These are phyloP conservation scores for Fusarium incarnatum DNA, from an alignment of 2,329 filamentous ascomycete genomes.

Conservation along the genomic window DNA sequence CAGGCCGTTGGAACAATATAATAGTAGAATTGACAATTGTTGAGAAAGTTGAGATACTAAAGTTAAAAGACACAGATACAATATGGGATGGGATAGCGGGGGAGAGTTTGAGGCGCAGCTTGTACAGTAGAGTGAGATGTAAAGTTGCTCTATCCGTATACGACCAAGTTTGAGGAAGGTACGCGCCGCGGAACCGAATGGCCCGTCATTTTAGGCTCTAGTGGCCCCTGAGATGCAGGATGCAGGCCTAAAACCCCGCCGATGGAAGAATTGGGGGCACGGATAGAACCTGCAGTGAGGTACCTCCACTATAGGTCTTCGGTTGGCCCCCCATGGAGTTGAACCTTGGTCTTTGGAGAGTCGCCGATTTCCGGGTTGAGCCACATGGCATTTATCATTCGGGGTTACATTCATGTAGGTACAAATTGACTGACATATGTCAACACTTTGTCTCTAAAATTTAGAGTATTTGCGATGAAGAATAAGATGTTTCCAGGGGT, in stretches of 20 bases:
- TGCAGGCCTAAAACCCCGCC: conserved; percentile 43
- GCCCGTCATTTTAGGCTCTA: conserved; percentile 39
- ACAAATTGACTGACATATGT: conserved; percentile 10
- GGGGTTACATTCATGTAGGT: conserved; percentile 27
- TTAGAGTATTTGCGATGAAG: too few species aligned
- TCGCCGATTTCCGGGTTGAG: conserved; percentile 33
- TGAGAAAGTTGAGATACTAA: conserved; percentile 27
- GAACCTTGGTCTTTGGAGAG: background rate
- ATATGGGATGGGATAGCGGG: conserved; percentile 24
- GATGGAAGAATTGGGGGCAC: conserved; percentile 28
- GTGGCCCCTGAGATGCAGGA: conserved; percentile 33
- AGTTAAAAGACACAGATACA: background rate
- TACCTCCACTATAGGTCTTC: background rate
- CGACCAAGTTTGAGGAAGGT: background rate
- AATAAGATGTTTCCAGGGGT: background rate
- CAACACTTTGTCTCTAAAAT: background rate
- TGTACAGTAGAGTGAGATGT: conserved; percentile 19
- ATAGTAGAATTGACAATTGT: conserved; percentile 15
- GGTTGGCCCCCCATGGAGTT: background rate
- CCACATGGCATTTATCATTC: conserved; percentile 22
- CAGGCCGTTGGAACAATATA: background rate
- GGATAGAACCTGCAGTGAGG: background rate
- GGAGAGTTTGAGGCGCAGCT: conserved; percentile 39
- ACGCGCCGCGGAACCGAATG: conserved; percentile 34
- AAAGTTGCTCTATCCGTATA: conserved; percentile 4